phyloP scores from a whole-genome alignment of 2,329 filamentous ascomycete species.

The Colletotrichum zoysiae region DNA sequence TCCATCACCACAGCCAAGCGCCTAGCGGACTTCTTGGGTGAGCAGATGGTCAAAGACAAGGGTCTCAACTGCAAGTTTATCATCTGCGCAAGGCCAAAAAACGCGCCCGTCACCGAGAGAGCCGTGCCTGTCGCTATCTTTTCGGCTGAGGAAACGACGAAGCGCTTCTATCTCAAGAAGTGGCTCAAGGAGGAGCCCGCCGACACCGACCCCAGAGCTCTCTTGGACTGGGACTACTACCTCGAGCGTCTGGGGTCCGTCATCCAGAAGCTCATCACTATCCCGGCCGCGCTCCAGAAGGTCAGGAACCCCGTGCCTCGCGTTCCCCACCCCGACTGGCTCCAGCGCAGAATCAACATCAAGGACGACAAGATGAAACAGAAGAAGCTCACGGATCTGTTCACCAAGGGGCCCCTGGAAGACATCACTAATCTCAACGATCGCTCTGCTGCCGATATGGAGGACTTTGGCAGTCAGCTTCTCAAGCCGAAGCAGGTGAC shows the following conservation, averaged over 20 bases:
- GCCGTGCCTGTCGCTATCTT: slow-evolving; percentile 97
- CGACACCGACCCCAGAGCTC: slow-evolving; percentile 88
- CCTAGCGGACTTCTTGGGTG: slow-evolving; percentile 93
- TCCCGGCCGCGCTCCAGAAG: slow-evolving; percentile 95
- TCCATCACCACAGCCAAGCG: slow-evolving; percentile 99
- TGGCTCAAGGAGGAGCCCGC: slow-evolving; percentile 95
- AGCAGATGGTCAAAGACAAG: slow-evolving; percentile 99
- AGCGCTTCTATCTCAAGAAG: slow-evolving; percentile 90
- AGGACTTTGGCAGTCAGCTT: slow-evolving; percentile 82
- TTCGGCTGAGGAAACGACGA: slow-evolving; percentile 89
- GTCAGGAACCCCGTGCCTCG: slow-evolving; percentile 93
- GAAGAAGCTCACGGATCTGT: slow-evolving; percentile 97
- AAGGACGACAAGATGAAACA: slow-evolving; percentile 99
- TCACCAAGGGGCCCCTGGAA: slow-evolving; percentile 78
- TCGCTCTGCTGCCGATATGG: slow-evolving; percentile 74
- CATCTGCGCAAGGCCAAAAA: slow-evolving; percentile 87
- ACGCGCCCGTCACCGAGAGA: slow-evolving; percentile 92
- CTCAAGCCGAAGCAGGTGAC: slow-evolving; percentile 73
- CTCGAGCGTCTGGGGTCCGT: slow-evolving; percentile 95
- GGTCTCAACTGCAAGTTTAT: slow-evolving; percentile 99
- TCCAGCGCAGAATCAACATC: slow-evolving; percentile 90
- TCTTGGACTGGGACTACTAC: slow-evolving; percentile 99
- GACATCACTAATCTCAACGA: slow-evolving; percentile 77
- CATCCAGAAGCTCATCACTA: slow-evolving; percentile 98
- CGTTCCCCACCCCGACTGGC: slow-evolving; percentile 95